Conservation (phyloP, 2,329 filamentous ascomycete genomes). For the Cordyceps tenuipes region DNA sequence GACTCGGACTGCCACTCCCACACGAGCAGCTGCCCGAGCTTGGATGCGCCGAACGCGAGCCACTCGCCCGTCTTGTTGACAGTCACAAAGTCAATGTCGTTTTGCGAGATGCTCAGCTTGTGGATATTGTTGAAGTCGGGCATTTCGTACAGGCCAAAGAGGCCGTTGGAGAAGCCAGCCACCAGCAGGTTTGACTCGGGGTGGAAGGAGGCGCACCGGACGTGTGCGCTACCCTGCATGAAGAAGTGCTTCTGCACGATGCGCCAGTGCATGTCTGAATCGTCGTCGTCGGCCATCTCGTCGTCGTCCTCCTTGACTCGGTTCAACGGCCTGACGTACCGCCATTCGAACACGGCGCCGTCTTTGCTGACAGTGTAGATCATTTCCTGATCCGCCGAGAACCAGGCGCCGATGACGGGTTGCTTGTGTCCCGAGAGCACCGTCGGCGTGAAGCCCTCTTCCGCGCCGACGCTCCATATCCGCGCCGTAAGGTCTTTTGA, state of each 20-base stretch:
- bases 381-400: conserved; percentile 86
- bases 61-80: conserved; percentile 94
- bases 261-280: conserved; percentile 70
- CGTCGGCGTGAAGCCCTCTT: conserved; percentile 83
- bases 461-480: conserved; percentile 87
- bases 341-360: conserved; percentile 92
- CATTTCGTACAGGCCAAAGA: conserved; percentile 91
- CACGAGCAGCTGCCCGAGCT: conserved; percentile 88
- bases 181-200: conserved; percentile 84
- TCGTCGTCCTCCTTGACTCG: conserved; percentile 49
- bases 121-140: conserved; percentile 95
- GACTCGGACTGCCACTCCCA: conserved; percentile 99
- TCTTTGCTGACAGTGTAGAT: conserved; percentile 97
- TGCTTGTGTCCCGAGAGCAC: conserved; percentile 87
- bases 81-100: conserved; percentile 88
- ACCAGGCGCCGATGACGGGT: conserved; percentile 89
- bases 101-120: conserved; percentile 87
- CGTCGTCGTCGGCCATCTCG: conserved; percentile 51
- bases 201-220: conserved; percentile 88
- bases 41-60: conserved; percentile 93
- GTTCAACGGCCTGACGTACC: conserved; percentile 59
- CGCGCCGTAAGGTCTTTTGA: conserved; percentile 87
- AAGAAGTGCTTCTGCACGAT: conserved; percentile 91
- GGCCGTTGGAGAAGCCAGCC: conserved; percentile 87
- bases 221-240: conserved; percentile 78